A percentile compares a stretch with the other conserved stretches of the same genome.
Conservation (phyloP, 345 rosid genomes). For the Gossypium rotundifolium region DNA sequence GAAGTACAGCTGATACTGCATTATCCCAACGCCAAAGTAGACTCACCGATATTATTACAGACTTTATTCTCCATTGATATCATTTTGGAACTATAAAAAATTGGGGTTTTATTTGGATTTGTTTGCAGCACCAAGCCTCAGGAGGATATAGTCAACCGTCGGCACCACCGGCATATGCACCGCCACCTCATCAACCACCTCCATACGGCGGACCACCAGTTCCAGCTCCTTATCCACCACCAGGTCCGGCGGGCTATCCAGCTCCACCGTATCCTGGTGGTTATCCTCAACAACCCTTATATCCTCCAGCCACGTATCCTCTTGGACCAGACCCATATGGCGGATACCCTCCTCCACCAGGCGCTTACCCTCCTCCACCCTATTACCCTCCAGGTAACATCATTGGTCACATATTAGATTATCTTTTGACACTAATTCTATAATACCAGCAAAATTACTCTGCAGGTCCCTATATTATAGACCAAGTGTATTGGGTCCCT, state of each 20-base stretch:
- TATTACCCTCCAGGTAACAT: constrained; percentile 49
- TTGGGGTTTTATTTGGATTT: not conserved
- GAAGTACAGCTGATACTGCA: constrained; percentile 69
- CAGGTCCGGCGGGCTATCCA: constrained; percentile 3
- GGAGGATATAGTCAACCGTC: constrained; percentile 9
- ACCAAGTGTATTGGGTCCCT: too few species aligned
- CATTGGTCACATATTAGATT: not conserved
- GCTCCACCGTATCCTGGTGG: not conserved
- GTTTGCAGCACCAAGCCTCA: constrained; percentile 42
- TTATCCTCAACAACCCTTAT: constrained; percentile 23
- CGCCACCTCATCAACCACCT: constrained; percentile 9
- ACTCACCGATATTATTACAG: not conserved
- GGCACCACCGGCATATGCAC: constrained; percentile 23
- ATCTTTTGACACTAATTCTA: not conserved
- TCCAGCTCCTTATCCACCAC: constrained; percentile 14
- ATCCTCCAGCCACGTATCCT: constrained; percentile 25
- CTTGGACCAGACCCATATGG: constrained; percentile 30
- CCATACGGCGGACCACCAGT: constrained; percentile 1
- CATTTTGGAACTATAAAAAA: not conserved
- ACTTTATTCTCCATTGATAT: not conserved
- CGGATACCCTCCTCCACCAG: constrained; percentile 31
- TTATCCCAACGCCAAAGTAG: constrained; percentile 58
- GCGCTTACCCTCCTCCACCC: constrained; percentile 21
- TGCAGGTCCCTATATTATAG: too few species aligned
- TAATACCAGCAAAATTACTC: too few species aligned